Percentiles rank a stretch among this genome's conserved stretches.
These are phyloP conservation scores for Rhizopogon roseolus DNA, from an alignment of 768 basidiomycete species.

Conservation along the genomic window DNA sequence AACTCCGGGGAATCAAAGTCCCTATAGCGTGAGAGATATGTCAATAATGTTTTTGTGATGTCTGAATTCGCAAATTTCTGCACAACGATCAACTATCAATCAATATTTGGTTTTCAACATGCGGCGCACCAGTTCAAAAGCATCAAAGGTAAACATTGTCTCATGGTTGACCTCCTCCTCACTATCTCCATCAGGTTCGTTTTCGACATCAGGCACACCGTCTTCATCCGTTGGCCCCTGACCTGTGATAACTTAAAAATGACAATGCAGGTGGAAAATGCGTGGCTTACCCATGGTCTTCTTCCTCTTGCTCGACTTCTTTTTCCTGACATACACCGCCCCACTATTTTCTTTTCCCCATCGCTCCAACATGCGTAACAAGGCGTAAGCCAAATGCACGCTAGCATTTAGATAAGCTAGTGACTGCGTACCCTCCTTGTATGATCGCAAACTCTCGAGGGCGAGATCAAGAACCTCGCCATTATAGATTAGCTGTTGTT, in stretches of 20 bases:
- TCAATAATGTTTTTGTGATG: slow-evolving; percentile 77
- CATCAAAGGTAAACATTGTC: slow-evolving; percentile 87
- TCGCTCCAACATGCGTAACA: slow-evolving; percentile 87
- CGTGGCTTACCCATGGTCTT: slow-evolving; percentile 42
- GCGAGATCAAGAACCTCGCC: slow-evolving; percentile 91
- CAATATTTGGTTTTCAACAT: slow-evolving; percentile 8
- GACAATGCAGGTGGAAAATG: slow-evolving; percentile 1
- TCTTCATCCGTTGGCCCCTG: slow-evolving; percentile 45
- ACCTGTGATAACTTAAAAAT: slow-evolving; percentile 22
- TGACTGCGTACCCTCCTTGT: slow-evolving; percentile 76
- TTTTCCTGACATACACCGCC: slow-evolving; percentile 69
- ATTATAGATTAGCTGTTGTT: slow-evolving; percentile 92
- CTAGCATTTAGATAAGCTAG: slow-evolving; percentile 84
- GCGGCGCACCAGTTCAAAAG: slow-evolving; percentile 75
- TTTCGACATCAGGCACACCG: slow-evolving; percentile 65
- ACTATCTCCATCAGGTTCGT: slow-evolving; percentile 43
- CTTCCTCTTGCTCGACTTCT: slow-evolving; percentile 50
- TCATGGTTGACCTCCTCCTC: slow-evolving; percentile 70
- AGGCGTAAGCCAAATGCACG: slow-evolving; percentile 75
- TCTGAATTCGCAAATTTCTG: slow-evolving; percentile 91
- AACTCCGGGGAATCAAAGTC: slow-evolving; percentile 73
- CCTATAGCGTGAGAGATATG: slow-evolving; percentile 79
- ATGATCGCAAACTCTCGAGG: slow-evolving; percentile 68
- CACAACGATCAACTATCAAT: slow-evolving; percentile 13
- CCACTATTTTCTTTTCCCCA: slow-evolving; percentile 71